Evolutionary conservation across 2,329 filamentous ascomycete genomes (phyloP).

Genomic region (Tolypocladium paradoxum): DNA sequence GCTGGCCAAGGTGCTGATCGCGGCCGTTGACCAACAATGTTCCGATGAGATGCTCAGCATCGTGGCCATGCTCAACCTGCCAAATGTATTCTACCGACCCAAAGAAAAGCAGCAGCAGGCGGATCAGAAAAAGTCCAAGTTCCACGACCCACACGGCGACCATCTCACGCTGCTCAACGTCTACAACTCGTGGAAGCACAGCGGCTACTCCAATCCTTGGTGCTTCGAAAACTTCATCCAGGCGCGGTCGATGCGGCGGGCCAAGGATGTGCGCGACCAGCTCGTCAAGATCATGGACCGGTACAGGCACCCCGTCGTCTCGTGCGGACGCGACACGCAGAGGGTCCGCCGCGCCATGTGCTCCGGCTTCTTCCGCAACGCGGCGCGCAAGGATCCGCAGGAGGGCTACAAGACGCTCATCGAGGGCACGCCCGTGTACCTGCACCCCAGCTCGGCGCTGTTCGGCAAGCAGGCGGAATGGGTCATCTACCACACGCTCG

Average conservation of each 20-base stretch:
- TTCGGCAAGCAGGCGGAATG: slow-evolving; percentile 96
- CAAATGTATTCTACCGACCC: slow-evolving; percentile 84
- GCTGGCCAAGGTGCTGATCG: slow-evolving; percentile 82
- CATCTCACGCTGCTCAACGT: slow-evolving; percentile 93
- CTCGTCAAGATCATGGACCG: slow-evolving; percentile 88
- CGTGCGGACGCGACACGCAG: slow-evolving; percentile 78
- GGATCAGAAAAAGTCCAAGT: slow-evolving; percentile 95
- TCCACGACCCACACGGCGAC: slow-evolving; percentile 89
- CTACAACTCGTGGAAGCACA: slow-evolving; percentile 92
- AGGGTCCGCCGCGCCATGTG: slow-evolving; percentile 85
- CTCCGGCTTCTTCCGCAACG: slow-evolving; percentile 90
- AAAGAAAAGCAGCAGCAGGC: slow-evolving; percentile 96
- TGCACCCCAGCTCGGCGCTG: slow-evolving; percentile 83
- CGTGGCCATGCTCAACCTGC: slow-evolving; percentile 84
- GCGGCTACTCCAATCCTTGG: slow-evolving; percentile 75
- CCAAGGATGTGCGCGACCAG: slow-evolving; percentile 86
- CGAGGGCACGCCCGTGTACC: slow-evolving; percentile 86
- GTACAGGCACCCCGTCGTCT: slow-evolving; percentile 71
- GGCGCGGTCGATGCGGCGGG: slow-evolving; percentile 75
- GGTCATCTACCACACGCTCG: slow-evolving; percentile 85
- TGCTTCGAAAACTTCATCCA: slow-evolving; percentile 98
- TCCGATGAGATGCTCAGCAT: slow-evolving; percentile 92
- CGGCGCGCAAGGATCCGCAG: slow-evolving; percentile 86
- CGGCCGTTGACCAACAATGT: slow-evolving; percentile 76
- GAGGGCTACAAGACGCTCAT: slow-evolving; percentile 97